Evolutionary conservation across 2,329 filamentous ascomycete genomes (phyloP), one percentile per base, ranked within the genome.

Genomic region (Didymella segeticola): DNA sequence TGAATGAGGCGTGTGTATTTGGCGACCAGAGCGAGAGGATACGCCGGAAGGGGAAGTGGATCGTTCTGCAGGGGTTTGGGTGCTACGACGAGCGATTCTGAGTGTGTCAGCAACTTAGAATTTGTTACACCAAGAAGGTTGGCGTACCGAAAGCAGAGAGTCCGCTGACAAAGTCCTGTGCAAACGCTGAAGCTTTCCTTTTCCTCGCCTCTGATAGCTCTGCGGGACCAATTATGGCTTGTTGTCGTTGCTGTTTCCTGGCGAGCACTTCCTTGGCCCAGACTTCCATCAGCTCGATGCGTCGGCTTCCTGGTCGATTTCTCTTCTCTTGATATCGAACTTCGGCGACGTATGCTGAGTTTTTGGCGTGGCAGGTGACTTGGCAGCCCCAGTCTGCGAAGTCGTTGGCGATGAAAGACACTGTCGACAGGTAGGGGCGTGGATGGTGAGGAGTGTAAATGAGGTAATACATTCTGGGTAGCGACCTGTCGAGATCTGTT

Each of bases 331-430:
- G 57, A 5, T 25, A 15, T 12, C 47, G 52, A 4, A 65, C 34
- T n/a, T 62, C 58, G 11, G 19, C 42, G 25, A 63, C 59, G 36
- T 62, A 62, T 27, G 46, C 19, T 9, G 62, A 60, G 23, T 43
- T 25, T 4, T 47, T 36, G 8, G 48, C n/a, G 19, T 65, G 55
- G 1, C 41, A 22, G 10, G 61, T 57, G 5, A 64, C 61, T 4
- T 38, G 53, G 11, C 43, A 59, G 9, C 57, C 62, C 62, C 62
- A 65, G 1, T 39, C 27, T 9, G 42, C 38, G 39, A 62, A 65
- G 31, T 64, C 62, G 14, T 47, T 46, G 4, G 61, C 64, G 33
- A 65, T 33, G 26, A 64, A 67, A 8, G 50, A 42, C 14, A 61
- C 30, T 11, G 41, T 58, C 4, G 61, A 61, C 9, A 65, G 39